phyloP scores from a whole-genome alignment of 306 rosid genomes.

The Carpinus fangiana region DNA sequence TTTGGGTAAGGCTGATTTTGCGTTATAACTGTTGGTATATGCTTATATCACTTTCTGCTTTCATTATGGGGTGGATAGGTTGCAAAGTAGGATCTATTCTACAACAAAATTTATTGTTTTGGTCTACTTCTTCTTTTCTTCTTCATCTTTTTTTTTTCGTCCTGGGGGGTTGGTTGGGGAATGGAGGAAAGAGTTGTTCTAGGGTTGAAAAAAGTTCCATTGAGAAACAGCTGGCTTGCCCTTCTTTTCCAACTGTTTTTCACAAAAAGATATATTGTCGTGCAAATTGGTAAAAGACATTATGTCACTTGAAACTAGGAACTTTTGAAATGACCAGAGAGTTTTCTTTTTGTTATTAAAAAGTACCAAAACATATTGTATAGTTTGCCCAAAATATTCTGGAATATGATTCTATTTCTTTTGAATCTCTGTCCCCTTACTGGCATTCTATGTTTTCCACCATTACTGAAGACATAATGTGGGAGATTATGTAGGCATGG shows the following conservation, averaged over 20 bases:
- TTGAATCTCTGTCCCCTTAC: background rate
- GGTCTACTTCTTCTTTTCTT: background rate
- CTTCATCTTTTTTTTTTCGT: background rate
- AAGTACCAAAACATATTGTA: background rate
- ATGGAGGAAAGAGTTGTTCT: background rate
- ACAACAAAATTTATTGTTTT: background rate
- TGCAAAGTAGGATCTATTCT: background rate
- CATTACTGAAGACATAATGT: background rate
- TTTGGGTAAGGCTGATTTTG: background rate
- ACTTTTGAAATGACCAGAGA: background rate
- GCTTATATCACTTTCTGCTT: constrained; percentile 5
- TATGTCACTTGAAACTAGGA: background rate
- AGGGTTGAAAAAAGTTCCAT: background rate
- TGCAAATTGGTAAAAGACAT: background rate
- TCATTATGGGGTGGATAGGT: background rate
- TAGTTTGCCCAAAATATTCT: background rate
- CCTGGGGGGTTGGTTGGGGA: background rate
- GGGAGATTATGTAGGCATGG: background rate
- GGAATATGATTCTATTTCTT: background rate
- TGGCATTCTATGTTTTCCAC: background rate
- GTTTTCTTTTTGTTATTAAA: background rate
- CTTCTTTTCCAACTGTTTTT: background rate
- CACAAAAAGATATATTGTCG: background rate
- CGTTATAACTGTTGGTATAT: background rate
- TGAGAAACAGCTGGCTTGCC: background rate